Conservation (phyloP, 441 rosid species). For the Flueggea neowawraea region DNA sequence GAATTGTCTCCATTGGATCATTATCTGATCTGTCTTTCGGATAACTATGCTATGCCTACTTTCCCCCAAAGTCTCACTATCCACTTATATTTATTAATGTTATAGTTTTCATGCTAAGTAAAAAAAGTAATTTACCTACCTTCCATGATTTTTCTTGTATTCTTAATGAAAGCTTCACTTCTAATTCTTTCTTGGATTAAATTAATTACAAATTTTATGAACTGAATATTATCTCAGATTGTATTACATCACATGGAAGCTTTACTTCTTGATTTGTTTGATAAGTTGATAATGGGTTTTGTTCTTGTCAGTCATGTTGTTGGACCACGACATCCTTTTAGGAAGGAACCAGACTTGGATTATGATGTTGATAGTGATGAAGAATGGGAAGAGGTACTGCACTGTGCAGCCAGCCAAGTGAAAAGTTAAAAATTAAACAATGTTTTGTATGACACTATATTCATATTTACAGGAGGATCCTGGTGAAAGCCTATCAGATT, state of each 20-base stretch:
- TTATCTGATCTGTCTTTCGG: too few relatives aligned
- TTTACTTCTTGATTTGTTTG: neutral
- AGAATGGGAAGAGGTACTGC: constrained; percentile 92
- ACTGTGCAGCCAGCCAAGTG: neutral
- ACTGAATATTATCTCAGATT: too few relatives aligned
- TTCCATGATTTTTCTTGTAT: too few relatives aligned
- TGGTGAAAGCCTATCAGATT: constrained; percentile 97
- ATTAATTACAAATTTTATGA: too few relatives aligned
- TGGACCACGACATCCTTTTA: constrained; percentile 63
- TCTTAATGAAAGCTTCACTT: too few relatives aligned
- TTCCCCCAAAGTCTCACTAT: too few relatives aligned
- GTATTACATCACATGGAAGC: neutral
- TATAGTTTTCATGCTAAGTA: too few relatives aligned
- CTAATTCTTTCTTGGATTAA: too few relatives aligned
- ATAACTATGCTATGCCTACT: too few relatives aligned
- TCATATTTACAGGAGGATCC: constrained; percentile 76
- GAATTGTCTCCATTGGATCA: too few relatives aligned
- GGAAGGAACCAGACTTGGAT: constrained; percentile 79
- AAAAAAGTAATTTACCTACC: too few relatives aligned
- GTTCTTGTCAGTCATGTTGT: constrained; percentile 45
- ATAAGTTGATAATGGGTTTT: neutral
- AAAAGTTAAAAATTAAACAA: neutral
- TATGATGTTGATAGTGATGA: constrained; percentile 89
- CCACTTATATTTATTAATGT: too few relatives aligned
- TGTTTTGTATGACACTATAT: neutral